Conservation (phyloP, 768 basidiomycete species). For the Amanita fuliginea region DNA sequence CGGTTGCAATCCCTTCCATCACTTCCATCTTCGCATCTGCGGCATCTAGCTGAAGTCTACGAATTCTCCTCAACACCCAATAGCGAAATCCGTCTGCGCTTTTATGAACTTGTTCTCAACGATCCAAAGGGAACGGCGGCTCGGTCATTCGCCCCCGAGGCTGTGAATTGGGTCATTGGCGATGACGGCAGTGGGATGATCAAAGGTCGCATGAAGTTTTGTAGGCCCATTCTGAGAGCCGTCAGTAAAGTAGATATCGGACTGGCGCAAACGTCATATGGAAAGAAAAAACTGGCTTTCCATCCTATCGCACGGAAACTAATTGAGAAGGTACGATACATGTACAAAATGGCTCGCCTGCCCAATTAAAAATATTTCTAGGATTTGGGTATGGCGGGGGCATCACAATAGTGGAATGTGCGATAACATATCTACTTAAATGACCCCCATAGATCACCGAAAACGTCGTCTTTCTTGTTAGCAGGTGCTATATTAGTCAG, state of each 20-base stretch:
- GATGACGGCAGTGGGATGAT: conserved; percentile 47
- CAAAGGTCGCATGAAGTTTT: conserved; percentile 83
- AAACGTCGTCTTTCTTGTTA: conserved; percentile 65
- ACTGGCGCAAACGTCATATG: conserved; percentile 43
- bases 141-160: conserved; percentile 36
- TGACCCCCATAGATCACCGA: conserved; percentile 77
- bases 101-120: conserved; percentile 60
- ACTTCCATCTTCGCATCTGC: conserved; percentile 49
- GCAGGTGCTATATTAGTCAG: conserved; percentile 18
- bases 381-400: conserved; percentile 4
- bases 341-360: not conserved
- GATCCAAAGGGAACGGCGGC: conserved; percentile 39
- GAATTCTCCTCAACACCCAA: conserved; percentile 43
- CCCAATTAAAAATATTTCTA: not conserved
- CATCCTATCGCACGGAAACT: conserved; percentile 69
- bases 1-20: conserved; percentile 52
- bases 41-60: conserved; percentile 49
- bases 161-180: conserved; percentile 61
- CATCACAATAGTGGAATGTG: not conserved
- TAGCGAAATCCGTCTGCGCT: conserved; percentile 68
- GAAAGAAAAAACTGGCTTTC: conserved; percentile 38
- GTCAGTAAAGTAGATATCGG: conserved; percentile 39
- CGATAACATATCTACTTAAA: conserved; percentile 42
- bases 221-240: conserved; percentile 53
- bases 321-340: conserved; percentile 69